These are phyloP conservation scores for Candida coquimbonensis DNA, from an alignment of 805 yeast species.

Conservation along the genomic window DNA sequence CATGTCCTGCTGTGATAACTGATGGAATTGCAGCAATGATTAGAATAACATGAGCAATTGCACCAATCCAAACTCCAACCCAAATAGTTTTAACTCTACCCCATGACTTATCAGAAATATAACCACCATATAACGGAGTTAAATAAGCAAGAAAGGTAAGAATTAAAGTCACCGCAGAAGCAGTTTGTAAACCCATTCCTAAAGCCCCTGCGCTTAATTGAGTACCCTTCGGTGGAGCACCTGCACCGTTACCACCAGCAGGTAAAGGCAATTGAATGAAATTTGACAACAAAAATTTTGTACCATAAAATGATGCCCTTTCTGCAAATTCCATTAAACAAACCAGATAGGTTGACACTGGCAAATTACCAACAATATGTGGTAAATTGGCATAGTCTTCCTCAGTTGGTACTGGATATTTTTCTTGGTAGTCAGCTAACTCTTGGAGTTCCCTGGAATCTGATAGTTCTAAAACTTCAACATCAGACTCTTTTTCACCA, in stretches of 20 bases:
- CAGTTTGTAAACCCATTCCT: conserved; percentile 50
- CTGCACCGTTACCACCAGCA: conserved; percentile 28
- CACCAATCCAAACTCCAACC: conserved; percentile 49
- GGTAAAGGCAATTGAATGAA: conserved; percentile 55
- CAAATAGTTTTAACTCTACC: conserved; percentile 67
- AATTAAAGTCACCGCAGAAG: conserved; percentile 66
- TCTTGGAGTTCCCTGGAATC: too few relatives aligned
- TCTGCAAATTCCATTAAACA: conserved; percentile 71
- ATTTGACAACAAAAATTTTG: conserved; percentile 68
- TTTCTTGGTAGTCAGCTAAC: too few relatives aligned
- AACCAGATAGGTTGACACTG: conserved; percentile 41
- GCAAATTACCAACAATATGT: conserved; percentile 37
- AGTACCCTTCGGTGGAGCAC: conserved; percentile 14
- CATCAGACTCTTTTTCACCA: too few relatives aligned
- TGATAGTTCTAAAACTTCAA: too few relatives aligned
- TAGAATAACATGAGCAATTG: conserved; percentile 53
- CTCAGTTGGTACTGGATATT: conserved; percentile 33
- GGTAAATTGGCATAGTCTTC: conserved; percentile 30
- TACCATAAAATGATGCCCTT: conserved; percentile 76
- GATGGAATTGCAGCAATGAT: conserved; percentile 61
- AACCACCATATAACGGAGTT: conserved; percentile 71
- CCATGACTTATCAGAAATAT: conserved; percentile 63
- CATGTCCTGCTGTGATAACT: conserved; percentile 34
- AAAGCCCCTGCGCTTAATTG: conserved; percentile 43
- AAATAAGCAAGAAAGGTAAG: conserved; percentile 78